A percentile compares a stretch with the other conserved stretches of the same genome.
phyloP scores from a whole-genome alignment of 2,329 filamentous ascomycete genomes.

The Paraphaeosphaeria sporulosa region DNA sequence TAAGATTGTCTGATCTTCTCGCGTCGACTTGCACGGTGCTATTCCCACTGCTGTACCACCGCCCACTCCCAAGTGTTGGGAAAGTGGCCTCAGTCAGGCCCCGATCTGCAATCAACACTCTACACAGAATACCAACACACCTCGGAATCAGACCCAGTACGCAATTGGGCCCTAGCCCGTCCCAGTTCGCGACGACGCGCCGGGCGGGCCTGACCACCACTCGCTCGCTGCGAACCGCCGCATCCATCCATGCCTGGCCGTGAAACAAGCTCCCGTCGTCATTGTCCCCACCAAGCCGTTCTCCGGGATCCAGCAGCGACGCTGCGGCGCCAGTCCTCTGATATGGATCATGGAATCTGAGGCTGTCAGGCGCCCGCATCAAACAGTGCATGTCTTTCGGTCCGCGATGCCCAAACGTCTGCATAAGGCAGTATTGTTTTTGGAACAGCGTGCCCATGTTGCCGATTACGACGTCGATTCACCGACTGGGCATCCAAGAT shows the following conservation, averaged over 20 bases:
- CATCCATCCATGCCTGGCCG: not conserved
- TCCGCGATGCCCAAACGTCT: constrained; percentile 1
- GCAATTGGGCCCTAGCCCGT: not conserved
- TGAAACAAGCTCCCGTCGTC: constrained; percentile 13
- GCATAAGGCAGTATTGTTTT: not conserved
- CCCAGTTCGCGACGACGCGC: not conserved
- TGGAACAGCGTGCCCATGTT: constrained; percentile 1
- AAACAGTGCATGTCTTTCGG: constrained; percentile 10
- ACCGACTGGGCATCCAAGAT: not conserved
- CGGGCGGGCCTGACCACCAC: not conserved
- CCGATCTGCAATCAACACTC: not conserved
- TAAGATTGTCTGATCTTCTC: not conserved
- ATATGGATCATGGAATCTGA: not conserved
- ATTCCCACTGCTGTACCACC: not conserved
- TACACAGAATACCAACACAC: not conserved
- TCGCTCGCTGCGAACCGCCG: not conserved
- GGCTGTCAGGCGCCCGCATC: constrained; percentile 3
- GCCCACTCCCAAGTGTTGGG: not conserved
- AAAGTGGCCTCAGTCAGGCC: not conserved
- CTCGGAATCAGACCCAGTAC: not conserved
- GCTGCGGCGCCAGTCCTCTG: not conserved
- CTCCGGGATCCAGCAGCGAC: not conserved
- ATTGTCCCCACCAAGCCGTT: constrained; percentile 3
- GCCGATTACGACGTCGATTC: not conserved
- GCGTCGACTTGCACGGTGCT: not conserved